Evolutionary conservation across 2,329 filamentous ascomycete genomes (phyloP).

Genomic region (Penicillium corylophilum): DNA sequence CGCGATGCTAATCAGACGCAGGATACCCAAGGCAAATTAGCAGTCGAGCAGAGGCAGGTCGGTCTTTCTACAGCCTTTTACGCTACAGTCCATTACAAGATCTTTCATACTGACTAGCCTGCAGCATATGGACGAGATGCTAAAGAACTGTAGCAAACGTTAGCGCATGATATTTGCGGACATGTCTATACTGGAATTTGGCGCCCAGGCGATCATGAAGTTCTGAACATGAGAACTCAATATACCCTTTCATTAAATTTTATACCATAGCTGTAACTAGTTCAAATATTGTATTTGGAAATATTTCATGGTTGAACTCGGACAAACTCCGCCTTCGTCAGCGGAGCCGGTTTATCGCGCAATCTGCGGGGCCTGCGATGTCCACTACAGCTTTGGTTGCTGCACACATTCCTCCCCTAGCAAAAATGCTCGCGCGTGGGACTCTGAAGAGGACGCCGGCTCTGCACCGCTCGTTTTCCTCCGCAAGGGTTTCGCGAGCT

Average conservation of each 20-base stretch:
- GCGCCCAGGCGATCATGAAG: slow-evolving; percentile 3
- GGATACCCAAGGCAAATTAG: slow-evolving; percentile 49
- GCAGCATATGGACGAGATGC: slow-evolving; percentile 43
- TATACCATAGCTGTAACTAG: background rate
- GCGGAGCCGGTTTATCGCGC: slow-evolving; percentile 11
- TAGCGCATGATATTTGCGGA: slow-evolving; percentile 13
- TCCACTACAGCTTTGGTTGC: slow-evolving; percentile 5
- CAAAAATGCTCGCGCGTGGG: slow-evolving; percentile 14
- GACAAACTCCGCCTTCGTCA: background rate
- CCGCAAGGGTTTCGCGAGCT: slow-evolving; percentile 40
- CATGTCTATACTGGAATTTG: slow-evolving; percentile 8
- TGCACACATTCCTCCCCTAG: slow-evolving; percentile 10
- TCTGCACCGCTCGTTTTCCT: slow-evolving; percentile 43
- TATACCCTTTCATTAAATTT: background rate
- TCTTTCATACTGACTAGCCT: background rate
- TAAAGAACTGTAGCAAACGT: slow-evolving; percentile 37
- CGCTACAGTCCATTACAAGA: too few species aligned
- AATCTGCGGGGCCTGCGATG: slow-evolving; percentile 5
- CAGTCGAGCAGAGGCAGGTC: slow-evolving; percentile 66
- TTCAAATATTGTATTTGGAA: background rate
- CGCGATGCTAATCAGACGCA: slow-evolving; percentile 18
- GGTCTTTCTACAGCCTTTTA: slow-evolving; percentile 5
- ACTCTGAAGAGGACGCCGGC: slow-evolving; percentile 7
- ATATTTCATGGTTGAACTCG: background rate
- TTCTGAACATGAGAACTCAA: slow-evolving; percentile 11